A percentile compares a stretch with the other conserved stretches of the same genome.
Evolutionary conservation across 768 basidiomycete species (phyloP).

Genomic region (Leccinum arenicola): DNA sequence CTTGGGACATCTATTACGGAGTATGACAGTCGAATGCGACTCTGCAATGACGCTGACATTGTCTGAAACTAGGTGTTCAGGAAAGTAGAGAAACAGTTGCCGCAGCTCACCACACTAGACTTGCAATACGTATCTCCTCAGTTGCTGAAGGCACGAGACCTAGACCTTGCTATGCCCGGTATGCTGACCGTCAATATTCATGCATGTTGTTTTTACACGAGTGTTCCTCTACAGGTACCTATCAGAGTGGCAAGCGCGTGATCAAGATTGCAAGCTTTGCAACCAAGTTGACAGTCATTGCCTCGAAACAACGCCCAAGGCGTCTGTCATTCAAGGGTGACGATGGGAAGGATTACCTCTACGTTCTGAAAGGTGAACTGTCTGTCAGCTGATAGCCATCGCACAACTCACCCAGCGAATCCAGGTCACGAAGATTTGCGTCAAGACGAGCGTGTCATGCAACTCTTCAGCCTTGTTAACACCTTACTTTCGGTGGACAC

Average conservation of each 20-base stretch:
- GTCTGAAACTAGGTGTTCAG: conserved; percentile 73
- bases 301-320: conserved; percentile 95
- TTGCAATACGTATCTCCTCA: conserved; percentile 96
- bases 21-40: conserved; percentile 41
- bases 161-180: conserved; percentile 97
- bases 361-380: conserved; percentile 75
- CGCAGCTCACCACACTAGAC: conserved; percentile 84
- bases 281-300: conserved; percentile 88
- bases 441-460: conserved; percentile 99
- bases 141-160: conserved; percentile 80
- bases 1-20: conserved; percentile 98
- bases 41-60: conserved; percentile 1
- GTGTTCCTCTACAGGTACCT: conserved; percentile 62
- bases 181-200: conserved; percentile 4
- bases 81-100: conserved; percentile 92
- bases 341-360: conserved; percentile 93
- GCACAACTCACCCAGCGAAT: conserved; percentile 1
- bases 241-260: conserved; percentile 82
- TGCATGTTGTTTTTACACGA: background rate
- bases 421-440: conserved; percentile 97
- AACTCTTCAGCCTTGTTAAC: conserved; percentile 96
- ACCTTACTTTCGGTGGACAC: conserved; percentile 90
- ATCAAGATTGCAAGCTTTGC: conserved; percentile 83
- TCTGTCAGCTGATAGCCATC: background rate
- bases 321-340: conserved; percentile 83